Evolutionary conservation across 495 filamentous ascomycete species (phyloP).

Genomic region (Penicillium waksmanii): DNA sequence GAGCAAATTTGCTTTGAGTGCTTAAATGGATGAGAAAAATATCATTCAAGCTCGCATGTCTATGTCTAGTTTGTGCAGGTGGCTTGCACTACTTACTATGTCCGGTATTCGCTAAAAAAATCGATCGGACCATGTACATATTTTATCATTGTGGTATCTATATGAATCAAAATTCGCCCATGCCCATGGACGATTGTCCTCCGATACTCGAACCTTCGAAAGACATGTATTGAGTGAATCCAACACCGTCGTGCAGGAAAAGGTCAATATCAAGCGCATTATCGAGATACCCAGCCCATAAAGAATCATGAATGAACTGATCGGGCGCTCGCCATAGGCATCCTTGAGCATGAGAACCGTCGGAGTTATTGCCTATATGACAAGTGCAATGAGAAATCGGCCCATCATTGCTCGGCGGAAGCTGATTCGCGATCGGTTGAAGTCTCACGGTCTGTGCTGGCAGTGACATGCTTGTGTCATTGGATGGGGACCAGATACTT

Average conservation of each 20-base stretch:
- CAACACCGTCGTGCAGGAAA: neutral
- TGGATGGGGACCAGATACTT: slow-evolving; percentile 1
- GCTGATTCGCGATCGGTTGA: neutral
- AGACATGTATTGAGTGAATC: slow-evolving; percentile 4
- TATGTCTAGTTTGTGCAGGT: too few relatives aligned
- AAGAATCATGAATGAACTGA: slow-evolving; percentile 6
- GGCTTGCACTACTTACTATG: neutral
- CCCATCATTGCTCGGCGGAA: neutral
- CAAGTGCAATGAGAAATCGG: neutral
- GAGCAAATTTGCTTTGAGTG: neutral
- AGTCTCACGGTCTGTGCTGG: neutral
- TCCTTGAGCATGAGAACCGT: neutral
- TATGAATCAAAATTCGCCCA: neutral
- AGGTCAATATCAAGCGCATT: slow-evolving; percentile 7
- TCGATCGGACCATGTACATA: neutral
- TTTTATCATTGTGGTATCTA: neutral
- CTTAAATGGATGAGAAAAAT: neutral
- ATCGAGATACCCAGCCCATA: slow-evolving; percentile 4
- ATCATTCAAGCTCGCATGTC: neutral
- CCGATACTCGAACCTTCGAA: neutral
- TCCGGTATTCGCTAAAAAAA: neutral
- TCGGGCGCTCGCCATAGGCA: slow-evolving; percentile 1
- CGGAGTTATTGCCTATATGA: neutral
- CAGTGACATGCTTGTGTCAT: neutral
- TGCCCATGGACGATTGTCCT: neutral